Base-by-base conservation (phyloP, 345 rosid species). In the Boechera divaricarpa region DNA sequence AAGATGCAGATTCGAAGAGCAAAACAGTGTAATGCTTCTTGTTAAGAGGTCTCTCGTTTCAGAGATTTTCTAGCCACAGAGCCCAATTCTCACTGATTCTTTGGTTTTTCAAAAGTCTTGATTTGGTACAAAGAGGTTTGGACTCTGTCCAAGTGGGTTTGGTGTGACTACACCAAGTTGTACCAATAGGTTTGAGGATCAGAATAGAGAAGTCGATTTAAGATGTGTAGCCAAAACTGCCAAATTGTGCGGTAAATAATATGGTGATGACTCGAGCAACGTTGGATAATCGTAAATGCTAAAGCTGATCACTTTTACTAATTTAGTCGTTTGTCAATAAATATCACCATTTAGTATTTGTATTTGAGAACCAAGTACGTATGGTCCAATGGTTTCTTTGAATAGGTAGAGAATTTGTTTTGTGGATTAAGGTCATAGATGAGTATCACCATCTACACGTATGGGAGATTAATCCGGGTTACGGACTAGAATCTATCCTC, bases 1-100 rank as follows among this genome's bases (percentile, higher is more conserved):
- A 66, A 24, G 78, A 47, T 16, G 13, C 15, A 32, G 74, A 41
- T 41, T 52, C 31, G 3, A 16, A 55, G 63, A 10, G 24, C 21
- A 21, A 61, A 49, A 21, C 44, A 38, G 15, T 39, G 61, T 60
- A 76, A 72, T 44, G 52, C 28, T 26, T 36, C 48, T 10, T 12
- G 10, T 2, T 2, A 7, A 36, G 10, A 36, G 48, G 24, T 4
- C 11, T 57, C 24, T 57, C 11, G 5, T 56, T 57, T 57, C 61
- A 56, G 45, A 41, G 45, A 9, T 21, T 24, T 52, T 21, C 29
- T 21, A 8, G 57, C 32, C 31, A 24, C 32, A 18, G 28, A 9
- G 10, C 1, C 12, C 26, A 63, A 31, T 38, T 31, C 16, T 33
- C 69, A 48, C 5, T 21, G 24, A 13, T n/a, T 47, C 18, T 68